Evolutionary conservation across 257 asterid genomes (phyloP), one percentile per base, ranked within the genome.

Genomic region (Fraxinus americana): DNA sequence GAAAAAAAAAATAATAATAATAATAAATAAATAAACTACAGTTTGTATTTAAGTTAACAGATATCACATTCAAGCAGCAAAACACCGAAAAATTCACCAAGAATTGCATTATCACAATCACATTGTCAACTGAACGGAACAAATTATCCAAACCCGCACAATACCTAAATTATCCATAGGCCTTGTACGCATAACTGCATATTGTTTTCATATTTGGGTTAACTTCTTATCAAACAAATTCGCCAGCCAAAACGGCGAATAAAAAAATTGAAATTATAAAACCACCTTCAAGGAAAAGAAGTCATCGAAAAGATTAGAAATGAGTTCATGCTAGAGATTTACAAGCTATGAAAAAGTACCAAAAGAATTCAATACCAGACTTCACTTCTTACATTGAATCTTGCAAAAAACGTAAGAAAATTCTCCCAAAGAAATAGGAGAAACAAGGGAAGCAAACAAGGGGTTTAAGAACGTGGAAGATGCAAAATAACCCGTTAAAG

Each of bases 191-290:
- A 57, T 21, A 57, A 41, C 12, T 30, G 27, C 11, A n/a, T 5
- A 57, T n/a, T 21, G 66, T 57, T 36, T 36, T 36, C 7, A 36
- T 36, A 36, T 36, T 36, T 36, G 41, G 41, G 10, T 36, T 36
- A 36, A 36, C 93, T 79, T 88, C 97, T 7, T 89, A 96, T 82
- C 93, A 75, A 94, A 94, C 34, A 97, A 94, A 79, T 92, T 92
- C 54, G 70, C 90, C 91, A 82, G 97, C 97, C 98, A 94, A 91
- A 45, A 61, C 73, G 82, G 79, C 25, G 81, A 74, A 72, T 76
- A 43, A 27, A 77, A 48, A 4, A 54, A 54, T 69, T 77, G 45
- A 80, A 83, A 38, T n/a, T 57, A 6, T n/a, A 57, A 43, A 68
- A 39, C 78, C 71, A 35, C 61, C 80, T 75, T 73, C 57, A 23